Evolutionary conservation across 139 green algal genomes (phyloP), one percentile per base, ranked within the genome.

Genomic region (Yamagishiella unicocca): DNA sequence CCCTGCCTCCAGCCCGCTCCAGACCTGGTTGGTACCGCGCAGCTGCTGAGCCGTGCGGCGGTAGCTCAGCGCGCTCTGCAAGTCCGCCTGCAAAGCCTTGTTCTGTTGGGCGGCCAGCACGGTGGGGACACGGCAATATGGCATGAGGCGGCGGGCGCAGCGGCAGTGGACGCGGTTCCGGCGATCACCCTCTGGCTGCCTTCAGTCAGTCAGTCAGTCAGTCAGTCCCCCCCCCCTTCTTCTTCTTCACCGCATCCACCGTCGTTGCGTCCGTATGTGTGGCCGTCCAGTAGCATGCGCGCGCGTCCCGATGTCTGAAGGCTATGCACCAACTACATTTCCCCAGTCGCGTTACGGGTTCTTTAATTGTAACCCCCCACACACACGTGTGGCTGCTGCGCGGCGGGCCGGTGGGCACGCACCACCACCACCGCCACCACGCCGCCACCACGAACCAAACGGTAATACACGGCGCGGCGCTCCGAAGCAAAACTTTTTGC

Each of bases 1-100:
- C 17, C 58, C 19, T 35, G 19, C 17, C 14, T 29, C 58, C 50
- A 17, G 17, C 58, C 58, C 58, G 58, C 6, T 27, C 6, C 58
- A 33, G 24, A 80, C 72, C 72, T 80, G 43, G 72, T 64, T 80
- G 27, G 31, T 6, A 27, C 1, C 29, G 21, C 72, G 72, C 72
- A 64, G 43, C 43, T 80, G 72, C 72, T 64, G 72, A 5, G 29
- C 42, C 14, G 45, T 62, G 72, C 43, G 45, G 72, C 72, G 72
- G 45, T 62, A 80, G 25, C 1, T 8, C 25, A 80, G 45, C 45
- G 72, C 42, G 1, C n/a, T 9, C 72, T 62, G 43, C 45, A 80
- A 40, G 31, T 80, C 72, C 43, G n/a, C 45, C 25, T 62, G 72
- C 7, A 80, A 45, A 4, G 72, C 42, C 8, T 64, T 62, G 31